These are phyloP conservation scores for Melanopsichium pennsylvanicum DNA, from an alignment of 1,284 basidiomycete species.

Conservation along the genomic window DNA sequence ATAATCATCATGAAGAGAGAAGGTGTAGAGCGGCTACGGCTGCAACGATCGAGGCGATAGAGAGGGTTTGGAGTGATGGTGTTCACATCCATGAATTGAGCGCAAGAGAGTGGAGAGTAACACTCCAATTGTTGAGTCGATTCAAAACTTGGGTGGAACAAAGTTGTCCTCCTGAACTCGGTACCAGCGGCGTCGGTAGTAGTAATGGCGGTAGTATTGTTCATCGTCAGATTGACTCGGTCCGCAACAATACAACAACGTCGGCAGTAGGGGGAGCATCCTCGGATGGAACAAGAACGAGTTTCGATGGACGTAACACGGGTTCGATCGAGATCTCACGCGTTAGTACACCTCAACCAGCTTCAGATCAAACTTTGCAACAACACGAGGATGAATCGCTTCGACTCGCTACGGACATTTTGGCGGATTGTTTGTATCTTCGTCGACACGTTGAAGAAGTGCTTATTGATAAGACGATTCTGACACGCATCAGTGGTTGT, in stretches of 20 bases:
- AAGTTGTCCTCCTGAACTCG: conserved; percentile 11
- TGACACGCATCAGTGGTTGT: neutral
- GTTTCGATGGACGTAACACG: too few species aligned
- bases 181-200: neutral
- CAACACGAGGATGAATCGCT: conserved; percentile 28
- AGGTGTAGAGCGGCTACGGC: conserved; percentile 20
- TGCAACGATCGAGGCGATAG: conserved; percentile 39
- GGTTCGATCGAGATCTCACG: conserved; percentile 20
- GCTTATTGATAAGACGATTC: conserved; percentile 3
- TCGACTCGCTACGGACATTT: neutral
- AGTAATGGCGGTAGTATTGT: too few species aligned
- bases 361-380: conserved; percentile 7
- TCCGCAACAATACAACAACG: too few species aligned
- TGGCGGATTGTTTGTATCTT: conserved; percentile 11
- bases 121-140: conserved; percentile 57
- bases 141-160: conserved; percentile 57
- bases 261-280: too few species aligned
- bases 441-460: neutral
- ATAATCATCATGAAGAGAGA: neutral
- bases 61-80: conserved; percentile 43
- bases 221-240: too few species aligned
- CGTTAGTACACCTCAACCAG: conserved; percentile 24
- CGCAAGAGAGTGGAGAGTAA: conserved; percentile 59
- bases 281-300: too few species aligned
- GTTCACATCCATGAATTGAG: conserved; percentile 51